These are phyloP conservation scores for Cryomyces antarcticus DNA, from an alignment of 495 filamentous ascomycete species.

Conservation along the genomic window DNA sequence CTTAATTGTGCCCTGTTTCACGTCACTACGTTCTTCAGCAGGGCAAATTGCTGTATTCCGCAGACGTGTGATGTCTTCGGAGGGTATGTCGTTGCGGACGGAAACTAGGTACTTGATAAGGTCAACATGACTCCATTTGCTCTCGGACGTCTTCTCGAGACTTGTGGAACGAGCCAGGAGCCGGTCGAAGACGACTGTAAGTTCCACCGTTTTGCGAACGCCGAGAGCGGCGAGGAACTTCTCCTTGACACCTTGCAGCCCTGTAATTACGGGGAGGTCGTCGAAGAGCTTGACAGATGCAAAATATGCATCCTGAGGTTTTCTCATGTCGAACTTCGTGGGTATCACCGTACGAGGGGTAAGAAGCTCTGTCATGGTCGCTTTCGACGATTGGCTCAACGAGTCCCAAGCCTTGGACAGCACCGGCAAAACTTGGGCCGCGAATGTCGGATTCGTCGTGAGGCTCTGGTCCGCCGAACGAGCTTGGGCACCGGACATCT, in stretches of 20 bases:
- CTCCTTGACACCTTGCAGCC: constrained; percentile 64
- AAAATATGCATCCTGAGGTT: constrained; percentile 77
- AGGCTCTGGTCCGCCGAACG: constrained; percentile 35
- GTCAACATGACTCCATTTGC: constrained; percentile 80
- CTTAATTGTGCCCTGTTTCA: constrained; percentile 23
- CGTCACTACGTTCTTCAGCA: constrained; percentile 39
- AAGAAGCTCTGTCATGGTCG: constrained; percentile 39
- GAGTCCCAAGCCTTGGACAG: constrained; percentile 78
- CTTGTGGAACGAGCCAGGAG: constrained; percentile 36
- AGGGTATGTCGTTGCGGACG: constrained; percentile 75
- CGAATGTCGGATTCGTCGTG: constrained; percentile 48
- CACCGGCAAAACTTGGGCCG: constrained; percentile 55
- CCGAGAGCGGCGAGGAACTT: constrained; percentile 68
- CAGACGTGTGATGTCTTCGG: constrained; percentile 61
- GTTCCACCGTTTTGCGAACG: constrained; percentile 72
- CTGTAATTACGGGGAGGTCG: constrained; percentile 63
- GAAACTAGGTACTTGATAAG: constrained; percentile 84
- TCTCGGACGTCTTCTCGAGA: constrained; percentile 18
- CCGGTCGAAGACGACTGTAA: constrained; percentile 80
- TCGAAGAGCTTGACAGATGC: constrained; percentile 82
- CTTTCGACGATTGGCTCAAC: constrained; percentile 42
- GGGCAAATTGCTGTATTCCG: constrained; percentile 60
- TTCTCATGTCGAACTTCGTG: constrained; percentile 77
- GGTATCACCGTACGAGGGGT: constrained; percentile 59
- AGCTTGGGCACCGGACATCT: constrained; percentile 28